These are phyloP conservation scores for Penicillium canescens DNA, from an alignment of 495 filamentous ascomycete species.

Conservation along the genomic window DNA sequence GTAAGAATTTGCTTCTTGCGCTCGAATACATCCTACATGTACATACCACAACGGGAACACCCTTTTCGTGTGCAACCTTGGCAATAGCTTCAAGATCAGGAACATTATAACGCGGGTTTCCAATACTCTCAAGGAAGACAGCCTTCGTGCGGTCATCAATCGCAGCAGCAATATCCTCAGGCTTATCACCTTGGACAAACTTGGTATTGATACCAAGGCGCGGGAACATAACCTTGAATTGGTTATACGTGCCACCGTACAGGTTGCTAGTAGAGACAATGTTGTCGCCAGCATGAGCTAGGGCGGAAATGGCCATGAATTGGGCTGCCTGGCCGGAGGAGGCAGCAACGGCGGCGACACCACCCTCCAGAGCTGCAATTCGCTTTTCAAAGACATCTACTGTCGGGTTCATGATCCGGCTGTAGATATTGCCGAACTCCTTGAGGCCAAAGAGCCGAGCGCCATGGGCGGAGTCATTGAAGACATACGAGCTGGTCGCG, in stretches of 20 bases:
- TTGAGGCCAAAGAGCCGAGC: constrained; percentile 96
- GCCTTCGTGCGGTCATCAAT: constrained; percentile 97
- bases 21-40: neutral
- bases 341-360: constrained; percentile 85
- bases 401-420: constrained; percentile 96
- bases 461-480: constrained; percentile 97
- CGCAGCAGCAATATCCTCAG: constrained; percentile 75
- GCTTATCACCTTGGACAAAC: constrained; percentile 84
- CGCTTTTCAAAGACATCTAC: constrained; percentile 98
- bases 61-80: constrained; percentile 75
- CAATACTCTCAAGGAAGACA: constrained; percentile 94
- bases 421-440: constrained; percentile 98
- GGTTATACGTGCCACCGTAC: constrained; percentile 98
- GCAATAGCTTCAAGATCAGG: constrained; percentile 85
- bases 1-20: neutral
- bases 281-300: constrained; percentile 88
- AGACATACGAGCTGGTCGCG: constrained; percentile 86
- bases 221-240: constrained; percentile 90
- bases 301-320: constrained; percentile 86
- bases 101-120: constrained; percentile 94
- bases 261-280: constrained; percentile 91
- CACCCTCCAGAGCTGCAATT: constrained; percentile 92
- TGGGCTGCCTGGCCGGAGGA: constrained; percentile 93
- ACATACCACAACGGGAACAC: constrained; percentile 81
- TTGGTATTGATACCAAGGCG: constrained; percentile 87